phyloP scores from a whole-genome alignment of 768 basidiomycete species.

The Suillus subalutaceus region DNA sequence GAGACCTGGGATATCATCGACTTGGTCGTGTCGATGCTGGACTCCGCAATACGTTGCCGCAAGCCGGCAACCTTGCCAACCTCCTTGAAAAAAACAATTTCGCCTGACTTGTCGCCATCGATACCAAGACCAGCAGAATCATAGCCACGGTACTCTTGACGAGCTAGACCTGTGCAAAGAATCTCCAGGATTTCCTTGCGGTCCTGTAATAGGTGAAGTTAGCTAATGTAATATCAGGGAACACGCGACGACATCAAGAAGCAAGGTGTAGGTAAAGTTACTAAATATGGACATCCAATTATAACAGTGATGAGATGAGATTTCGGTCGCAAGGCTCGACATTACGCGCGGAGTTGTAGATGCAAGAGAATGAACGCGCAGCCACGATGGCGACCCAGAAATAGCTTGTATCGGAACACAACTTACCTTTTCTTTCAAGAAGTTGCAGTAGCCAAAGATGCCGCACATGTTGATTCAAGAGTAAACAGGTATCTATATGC shows the following conservation, averaged over 20 bases:
- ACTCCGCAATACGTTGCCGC: conserved; percentile 82
- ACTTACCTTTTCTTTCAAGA: conserved; percentile 89
- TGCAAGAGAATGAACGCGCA: background rate
- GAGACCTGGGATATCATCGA: conserved; percentile 85
- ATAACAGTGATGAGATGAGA: too few species aligned
- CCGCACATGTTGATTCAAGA: conserved; percentile 70
- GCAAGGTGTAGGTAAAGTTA: conserved; percentile 10
- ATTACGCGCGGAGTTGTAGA: background rate
- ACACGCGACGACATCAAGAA: background rate
- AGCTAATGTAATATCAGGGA: conserved; percentile 12
- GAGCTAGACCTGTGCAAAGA: conserved; percentile 85
- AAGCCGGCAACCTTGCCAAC: conserved; percentile 96
- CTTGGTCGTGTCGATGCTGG: conserved; percentile 73
- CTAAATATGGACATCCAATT: conserved; percentile 23
- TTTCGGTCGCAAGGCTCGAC: background rate
- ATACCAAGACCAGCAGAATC: conserved; percentile 91
- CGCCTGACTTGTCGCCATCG: conserved; percentile 85
- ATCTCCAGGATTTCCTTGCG: conserved; percentile 92
- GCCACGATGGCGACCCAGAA: background rate
- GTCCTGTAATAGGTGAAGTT: conserved; percentile 48
- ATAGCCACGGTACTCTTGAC: conserved; percentile 98
- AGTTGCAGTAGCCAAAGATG: conserved; percentile 97
- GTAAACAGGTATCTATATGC: conserved; percentile 10
- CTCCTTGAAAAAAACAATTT: conserved; percentile 90
- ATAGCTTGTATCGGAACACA: background rate